Evolutionary conservation across 2,329 filamentous ascomycete genomes (phyloP).

Genomic region (Phyllosticta citrichinensis): DNA sequence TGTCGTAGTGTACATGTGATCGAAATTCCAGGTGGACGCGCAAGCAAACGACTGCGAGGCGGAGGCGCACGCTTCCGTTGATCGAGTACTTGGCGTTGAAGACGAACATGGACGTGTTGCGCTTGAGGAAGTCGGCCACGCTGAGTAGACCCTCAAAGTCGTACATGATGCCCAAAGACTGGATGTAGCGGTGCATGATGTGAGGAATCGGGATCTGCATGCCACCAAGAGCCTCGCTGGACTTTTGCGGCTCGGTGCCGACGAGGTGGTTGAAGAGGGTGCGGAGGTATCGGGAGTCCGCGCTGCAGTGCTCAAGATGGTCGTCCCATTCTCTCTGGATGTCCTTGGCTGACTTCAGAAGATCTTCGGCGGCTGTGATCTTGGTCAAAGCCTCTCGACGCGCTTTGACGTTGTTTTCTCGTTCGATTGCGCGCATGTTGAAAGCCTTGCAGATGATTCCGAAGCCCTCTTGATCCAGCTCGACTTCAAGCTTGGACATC

Average conservation of each 20-base stretch:
- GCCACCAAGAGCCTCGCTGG: constrained; percentile 13
- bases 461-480: constrained; percentile 5
- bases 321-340: neutral
- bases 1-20: neutral
- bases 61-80: constrained; percentile 38
- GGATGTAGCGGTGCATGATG: constrained; percentile 50
- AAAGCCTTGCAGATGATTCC: neutral
- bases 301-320: neutral
- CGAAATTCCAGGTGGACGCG: constrained; percentile 31
- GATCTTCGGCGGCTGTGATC: neutral
- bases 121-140: neutral
- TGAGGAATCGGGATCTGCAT: constrained; percentile 37
- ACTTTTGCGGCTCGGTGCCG: neutral
- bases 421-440: neutral
- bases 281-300: constrained; percentile 5
- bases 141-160: constrained; percentile 52
- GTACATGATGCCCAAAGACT: constrained; percentile 50
- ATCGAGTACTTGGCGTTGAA: neutral
- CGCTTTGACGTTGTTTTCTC: neutral
- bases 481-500: neutral
- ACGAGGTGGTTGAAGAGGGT: constrained; percentile 4
- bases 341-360: neutral
- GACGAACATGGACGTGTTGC: neutral
- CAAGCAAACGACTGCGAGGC: constrained; percentile 29
- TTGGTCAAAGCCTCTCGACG: neutral